Conservation (phyloP, 345 rosid species). For the Mallotus nudiflorus region DNA sequence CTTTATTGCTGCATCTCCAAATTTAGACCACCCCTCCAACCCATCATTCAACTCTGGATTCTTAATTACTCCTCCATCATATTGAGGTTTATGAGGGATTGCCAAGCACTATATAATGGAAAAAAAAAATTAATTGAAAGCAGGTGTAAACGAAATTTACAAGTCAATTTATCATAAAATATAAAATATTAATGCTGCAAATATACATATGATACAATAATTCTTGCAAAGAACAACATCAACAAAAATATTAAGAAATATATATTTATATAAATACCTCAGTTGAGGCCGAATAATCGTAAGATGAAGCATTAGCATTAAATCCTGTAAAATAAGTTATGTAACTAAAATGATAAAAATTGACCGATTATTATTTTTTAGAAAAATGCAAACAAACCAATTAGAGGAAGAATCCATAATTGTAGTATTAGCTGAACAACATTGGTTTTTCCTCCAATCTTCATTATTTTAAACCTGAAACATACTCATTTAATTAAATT, state of each 20-base stretch:
- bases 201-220: too few relatives aligned
- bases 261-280: conserved; percentile 31
- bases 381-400: background rate
- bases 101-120: conserved; percentile 50
- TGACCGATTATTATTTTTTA: too few relatives aligned
- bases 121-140: background rate
- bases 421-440: background rate
- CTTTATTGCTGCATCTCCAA: conserved; percentile 48
- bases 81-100: conserved; percentile 59
- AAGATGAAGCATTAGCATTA: conserved; percentile 42
- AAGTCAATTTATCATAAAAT: background rate
- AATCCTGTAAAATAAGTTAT: conserved; percentile 33
- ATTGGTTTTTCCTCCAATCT: background rate
- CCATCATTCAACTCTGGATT: conserved; percentile 65
- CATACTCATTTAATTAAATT: too few relatives aligned
- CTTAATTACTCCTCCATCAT: conserved; percentile 66
- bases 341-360: too few relatives aligned
- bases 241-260: background rate
- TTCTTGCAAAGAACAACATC: background rate
- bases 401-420: background rate
- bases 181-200: background rate
- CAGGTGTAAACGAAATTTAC: background rate
- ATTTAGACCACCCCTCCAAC: conserved; percentile 51
- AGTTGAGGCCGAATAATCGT: conserved; percentile 60
- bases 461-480: too few relatives aligned